phyloP scores from a whole-genome alignment of 2,329 filamentous ascomycete genomes.

The Coniella lustricola region DNA sequence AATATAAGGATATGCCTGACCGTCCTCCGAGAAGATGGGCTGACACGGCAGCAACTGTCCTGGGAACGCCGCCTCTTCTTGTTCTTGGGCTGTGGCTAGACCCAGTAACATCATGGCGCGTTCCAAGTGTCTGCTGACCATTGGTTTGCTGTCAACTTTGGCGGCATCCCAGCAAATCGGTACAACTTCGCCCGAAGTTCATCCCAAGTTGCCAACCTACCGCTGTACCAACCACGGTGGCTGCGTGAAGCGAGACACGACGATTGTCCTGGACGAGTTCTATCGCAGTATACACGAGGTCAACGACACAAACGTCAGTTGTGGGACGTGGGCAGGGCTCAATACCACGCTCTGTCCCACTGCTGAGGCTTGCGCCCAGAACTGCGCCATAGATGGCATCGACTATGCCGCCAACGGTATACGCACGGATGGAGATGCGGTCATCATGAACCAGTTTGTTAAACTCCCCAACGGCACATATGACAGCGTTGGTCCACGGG shows the following conservation, averaged over 20 bases:
- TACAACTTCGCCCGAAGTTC: not conserved
- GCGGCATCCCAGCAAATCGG: constrained; percentile 3
- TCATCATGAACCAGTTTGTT: constrained; percentile 8
- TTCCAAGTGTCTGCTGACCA: not conserved
- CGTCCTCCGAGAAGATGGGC: no score
- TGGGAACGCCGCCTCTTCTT: not conserved
- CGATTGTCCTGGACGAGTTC: constrained; percentile 7
- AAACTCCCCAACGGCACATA: not conserved
- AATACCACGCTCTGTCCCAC: constrained; percentile 3
- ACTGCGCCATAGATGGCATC: constrained; percentile 7
- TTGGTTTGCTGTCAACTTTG: not conserved
- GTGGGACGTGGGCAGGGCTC: constrained; percentile 1
- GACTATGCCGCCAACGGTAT: constrained; percentile 6
- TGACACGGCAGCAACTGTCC: not conserved
- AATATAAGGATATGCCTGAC: no score
- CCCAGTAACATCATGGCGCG: not conserved
- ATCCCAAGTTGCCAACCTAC: constrained; percentile 4
- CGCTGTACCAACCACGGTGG: not conserved
- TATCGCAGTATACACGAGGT: constrained; percentile 8
- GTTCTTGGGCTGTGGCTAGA: not conserved
- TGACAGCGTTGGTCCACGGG: constrained; percentile 28
- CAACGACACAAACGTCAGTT: constrained; percentile 3
- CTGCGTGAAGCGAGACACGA: constrained; percentile 2
- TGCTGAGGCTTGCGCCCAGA: constrained; percentile 1
- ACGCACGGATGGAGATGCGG: not conserved